Evolutionary conservation across 163 green algal species (phyloP).

Genomic region (Chlamydomonas reinhardtii): DNA sequence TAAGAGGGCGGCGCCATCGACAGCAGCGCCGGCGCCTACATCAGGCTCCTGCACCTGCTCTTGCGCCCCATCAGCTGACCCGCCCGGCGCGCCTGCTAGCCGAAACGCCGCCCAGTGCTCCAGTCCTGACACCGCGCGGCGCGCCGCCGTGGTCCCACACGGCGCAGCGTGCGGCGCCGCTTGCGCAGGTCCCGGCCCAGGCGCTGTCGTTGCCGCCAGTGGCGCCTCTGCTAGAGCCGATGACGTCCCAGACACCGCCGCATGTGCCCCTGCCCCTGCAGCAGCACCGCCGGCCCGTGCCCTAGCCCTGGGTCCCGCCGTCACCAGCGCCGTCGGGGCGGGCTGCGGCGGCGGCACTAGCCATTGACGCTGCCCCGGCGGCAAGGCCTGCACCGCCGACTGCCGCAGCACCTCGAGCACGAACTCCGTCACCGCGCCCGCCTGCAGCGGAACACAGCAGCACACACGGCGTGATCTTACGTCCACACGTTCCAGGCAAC

Average conservation of each 20-base stretch:
- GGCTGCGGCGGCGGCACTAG: neutral
- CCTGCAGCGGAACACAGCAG: neutral
- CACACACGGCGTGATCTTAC: no score
- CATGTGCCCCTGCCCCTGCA: neutral
- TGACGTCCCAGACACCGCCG: neutral
- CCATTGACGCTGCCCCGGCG: neutral
- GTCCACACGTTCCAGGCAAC: no score
- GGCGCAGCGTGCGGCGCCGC: no score
- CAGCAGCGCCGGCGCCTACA: no score
- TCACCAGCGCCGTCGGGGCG: neutral
- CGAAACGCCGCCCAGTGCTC: neutral
- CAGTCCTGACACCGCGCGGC: neutral
- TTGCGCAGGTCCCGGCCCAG: neutral
- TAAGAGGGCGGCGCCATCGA: no score
- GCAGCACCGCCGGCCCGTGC: no score
- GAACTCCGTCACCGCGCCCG: neutral
- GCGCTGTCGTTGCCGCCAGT: neutral
- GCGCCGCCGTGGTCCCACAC: neutral
- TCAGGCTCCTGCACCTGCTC: neutral
- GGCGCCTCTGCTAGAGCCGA: no score
- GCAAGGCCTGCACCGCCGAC: slow-evolving; percentile 3
- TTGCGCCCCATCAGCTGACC: neutral
- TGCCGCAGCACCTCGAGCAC: slow-evolving; percentile 20
- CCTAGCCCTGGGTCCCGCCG: neutral
- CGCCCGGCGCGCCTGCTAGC: neutral